Percentiles rank a stretch among this genome's conserved stretches.
Evolutionary conservation across 106 monocot genomes (phyloP).

Genomic region (Platanthera zijinensis): DNA sequence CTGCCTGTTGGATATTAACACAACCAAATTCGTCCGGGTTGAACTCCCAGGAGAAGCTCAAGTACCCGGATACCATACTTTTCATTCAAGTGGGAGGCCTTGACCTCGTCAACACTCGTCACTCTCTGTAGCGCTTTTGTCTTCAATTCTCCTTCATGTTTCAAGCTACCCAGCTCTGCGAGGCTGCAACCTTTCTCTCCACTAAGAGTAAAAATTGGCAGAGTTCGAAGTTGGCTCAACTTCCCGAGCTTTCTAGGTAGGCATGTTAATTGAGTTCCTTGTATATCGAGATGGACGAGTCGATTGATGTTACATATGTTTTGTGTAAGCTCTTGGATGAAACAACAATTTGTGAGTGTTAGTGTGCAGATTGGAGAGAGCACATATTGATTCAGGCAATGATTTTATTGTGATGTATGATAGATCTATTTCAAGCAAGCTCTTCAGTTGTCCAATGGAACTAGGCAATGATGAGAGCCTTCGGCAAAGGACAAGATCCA

Average conservation of each 20-base stretch:
- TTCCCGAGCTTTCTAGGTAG: slow-evolving; percentile 28
- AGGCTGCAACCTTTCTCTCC: not conserved
- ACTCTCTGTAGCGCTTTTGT: slow-evolving; percentile 10
- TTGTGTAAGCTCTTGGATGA: slow-evolving; percentile 3
- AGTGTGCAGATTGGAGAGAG: slow-evolving; percentile 7
- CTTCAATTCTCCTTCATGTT: slow-evolving; percentile 1
- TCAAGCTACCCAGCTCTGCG: slow-evolving; percentile 12
- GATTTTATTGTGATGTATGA: not conserved
- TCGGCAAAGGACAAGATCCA: too few species aligned
- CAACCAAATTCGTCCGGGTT: not conserved
- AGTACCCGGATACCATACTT: slow-evolving; percentile 5
- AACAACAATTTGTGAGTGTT: not conserved
- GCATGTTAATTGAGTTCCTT: not conserved
- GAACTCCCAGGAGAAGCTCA: slow-evolving; percentile 1
- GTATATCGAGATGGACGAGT: slow-evolving; percentile 9
- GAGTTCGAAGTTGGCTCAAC: slow-evolving; percentile 9
- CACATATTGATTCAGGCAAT: slow-evolving; percentile 13
- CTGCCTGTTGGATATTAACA: not conserved
- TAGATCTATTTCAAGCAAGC: slow-evolving; percentile 5
- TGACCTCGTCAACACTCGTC: not conserved
- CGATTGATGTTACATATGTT: slow-evolving; percentile 9
- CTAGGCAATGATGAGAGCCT: too few species aligned
- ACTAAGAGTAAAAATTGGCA: slow-evolving; percentile 13
- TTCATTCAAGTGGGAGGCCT: slow-evolving; percentile 6
- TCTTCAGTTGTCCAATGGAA: not conserved